Percentiles rank a stretch among this genome's conserved stretches.
Conservation (phyloP, 2,329 filamentous ascomycete species). For the Penicillium sp. region DNA sequence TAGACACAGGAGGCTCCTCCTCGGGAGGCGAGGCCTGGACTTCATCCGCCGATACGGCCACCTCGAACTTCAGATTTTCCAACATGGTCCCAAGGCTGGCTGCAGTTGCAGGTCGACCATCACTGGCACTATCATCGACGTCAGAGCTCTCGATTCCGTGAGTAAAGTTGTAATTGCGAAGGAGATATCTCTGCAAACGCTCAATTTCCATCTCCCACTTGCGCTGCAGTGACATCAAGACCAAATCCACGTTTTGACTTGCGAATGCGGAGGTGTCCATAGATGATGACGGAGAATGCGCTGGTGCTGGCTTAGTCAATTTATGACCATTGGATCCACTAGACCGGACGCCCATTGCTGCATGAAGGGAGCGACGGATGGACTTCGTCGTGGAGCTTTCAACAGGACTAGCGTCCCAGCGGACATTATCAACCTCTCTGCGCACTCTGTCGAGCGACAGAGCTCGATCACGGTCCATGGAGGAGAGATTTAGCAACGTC, state of each 20-base stretch:
- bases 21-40: slow-evolving; percentile 22
- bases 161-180: slow-evolving; percentile 47
- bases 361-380: slow-evolving; percentile 46
- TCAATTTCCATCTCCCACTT: slow-evolving; percentile 49
- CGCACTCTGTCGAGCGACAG: slow-evolving; percentile 62
- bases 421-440: slow-evolving; percentile 55
- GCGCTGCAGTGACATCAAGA: slow-evolving; percentile 43
- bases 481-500: slow-evolving; percentile 62
- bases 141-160: slow-evolving; percentile 34
- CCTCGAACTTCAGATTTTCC: slow-evolving; percentile 38
- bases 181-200: slow-evolving; percentile 46
- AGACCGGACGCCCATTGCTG: slow-evolving; percentile 38
- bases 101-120: slow-evolving; percentile 40
- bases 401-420: slow-evolving; percentile 38
- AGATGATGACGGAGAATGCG: slow-evolving; percentile 19
- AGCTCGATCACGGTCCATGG: slow-evolving; percentile 62
- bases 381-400: slow-evolving; percentile 38
- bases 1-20: slow-evolving; percentile 10
- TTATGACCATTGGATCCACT: slow-evolving; percentile 27
- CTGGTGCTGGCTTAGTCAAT: slow-evolving; percentile 32
- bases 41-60: slow-evolving; percentile 32
- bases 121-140: slow-evolving; percentile 35
- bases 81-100: slow-evolving; percentile 41
- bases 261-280: slow-evolving; percentile 27
- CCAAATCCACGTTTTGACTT: slow-evolving; percentile 42